Evolutionary conservation across 2,329 filamentous ascomycete genomes (phyloP).

Genomic region (Colletotrichum sp.): DNA sequence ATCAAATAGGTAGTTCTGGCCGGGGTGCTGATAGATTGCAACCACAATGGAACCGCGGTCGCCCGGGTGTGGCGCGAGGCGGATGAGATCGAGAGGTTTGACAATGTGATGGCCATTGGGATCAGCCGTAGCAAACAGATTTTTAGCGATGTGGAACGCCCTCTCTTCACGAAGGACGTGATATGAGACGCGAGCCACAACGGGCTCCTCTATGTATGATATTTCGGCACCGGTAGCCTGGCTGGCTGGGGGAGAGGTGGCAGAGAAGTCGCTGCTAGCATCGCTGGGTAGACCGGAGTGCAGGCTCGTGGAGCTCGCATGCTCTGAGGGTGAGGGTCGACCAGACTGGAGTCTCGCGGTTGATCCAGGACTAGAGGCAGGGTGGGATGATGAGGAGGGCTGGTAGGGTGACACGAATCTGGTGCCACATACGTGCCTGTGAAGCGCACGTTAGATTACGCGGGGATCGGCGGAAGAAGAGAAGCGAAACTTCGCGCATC

Average conservation of each 20-base stretch:
- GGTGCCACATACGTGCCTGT: slow-evolving; percentile 70
- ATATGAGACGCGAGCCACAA: slow-evolving; percentile 82
- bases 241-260: slow-evolving; percentile 34
- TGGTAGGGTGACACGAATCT: slow-evolving; percentile 58
- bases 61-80: slow-evolving; percentile 69
- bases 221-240: slow-evolving; percentile 48
- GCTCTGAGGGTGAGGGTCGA: slow-evolving; percentile 48
- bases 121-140: slow-evolving; percentile 72
- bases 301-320: slow-evolving; percentile 36
- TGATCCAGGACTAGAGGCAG: slow-evolving; percentile 47
- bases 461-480: neutral
- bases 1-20: slow-evolving; percentile 72
- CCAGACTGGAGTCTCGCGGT: slow-evolving; percentile 45
- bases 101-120: slow-evolving; percentile 77
- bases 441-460: slow-evolving; percentile 23
- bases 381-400: slow-evolving; percentile 45
- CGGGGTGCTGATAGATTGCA: slow-evolving; percentile 80
- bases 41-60: slow-evolving; percentile 77
- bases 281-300: slow-evolving; percentile 38
- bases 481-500: neutral
- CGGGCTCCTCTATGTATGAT: slow-evolving; percentile 63
- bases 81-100: slow-evolving; percentile 78
- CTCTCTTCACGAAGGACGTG: slow-evolving; percentile 85
- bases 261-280: slow-evolving; percentile 39
- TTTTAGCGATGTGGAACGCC: slow-evolving; percentile 82